Percentiles rank a stretch among this genome's conserved stretches.
phyloP scores from a whole-genome alignment of 306 rosid genomes.

The Herpetospermum pedunculosum region DNA sequence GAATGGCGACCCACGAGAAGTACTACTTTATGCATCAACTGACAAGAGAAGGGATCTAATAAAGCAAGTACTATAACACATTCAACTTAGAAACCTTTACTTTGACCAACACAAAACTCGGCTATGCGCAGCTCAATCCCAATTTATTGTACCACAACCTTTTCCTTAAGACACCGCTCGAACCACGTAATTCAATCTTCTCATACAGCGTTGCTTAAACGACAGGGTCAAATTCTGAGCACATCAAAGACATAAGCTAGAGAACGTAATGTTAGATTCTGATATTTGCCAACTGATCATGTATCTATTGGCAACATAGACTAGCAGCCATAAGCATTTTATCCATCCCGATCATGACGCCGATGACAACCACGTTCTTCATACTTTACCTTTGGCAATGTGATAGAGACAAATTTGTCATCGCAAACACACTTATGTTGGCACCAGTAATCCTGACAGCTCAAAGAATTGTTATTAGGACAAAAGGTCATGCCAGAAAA shows the following conservation, averaged over 20 bases:
- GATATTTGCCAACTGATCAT: not conserved
- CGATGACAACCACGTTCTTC: not conserved
- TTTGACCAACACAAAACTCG: not conserved
- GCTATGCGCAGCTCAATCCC: not conserved
- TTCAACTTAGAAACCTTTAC: not conserved
- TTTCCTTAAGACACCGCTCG: not conserved
- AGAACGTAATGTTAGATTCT: not conserved
- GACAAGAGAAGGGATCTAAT: not conserved
- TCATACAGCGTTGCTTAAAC: too few relatives aligned
- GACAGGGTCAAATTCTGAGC: not conserved
- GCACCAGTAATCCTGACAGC: not conserved
- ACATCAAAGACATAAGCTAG: not conserved
- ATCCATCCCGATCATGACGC: not conserved
- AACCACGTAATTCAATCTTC: not conserved
- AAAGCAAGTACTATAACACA: not conserved
- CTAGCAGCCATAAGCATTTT: not conserved
- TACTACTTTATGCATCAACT: not conserved
- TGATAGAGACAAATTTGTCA: not conserved
- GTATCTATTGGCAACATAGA: not conserved
- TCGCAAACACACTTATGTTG: not conserved
- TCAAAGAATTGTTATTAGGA: not conserved
- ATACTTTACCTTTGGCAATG: not conserved
- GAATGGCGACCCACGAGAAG: too few relatives aligned
- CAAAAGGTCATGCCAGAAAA: not conserved
- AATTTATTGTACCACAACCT: not conserved